Evolutionary conservation across 2,329 filamentous ascomycete species (phyloP).

Genomic region (Pestalotiopsis fici): DNA sequence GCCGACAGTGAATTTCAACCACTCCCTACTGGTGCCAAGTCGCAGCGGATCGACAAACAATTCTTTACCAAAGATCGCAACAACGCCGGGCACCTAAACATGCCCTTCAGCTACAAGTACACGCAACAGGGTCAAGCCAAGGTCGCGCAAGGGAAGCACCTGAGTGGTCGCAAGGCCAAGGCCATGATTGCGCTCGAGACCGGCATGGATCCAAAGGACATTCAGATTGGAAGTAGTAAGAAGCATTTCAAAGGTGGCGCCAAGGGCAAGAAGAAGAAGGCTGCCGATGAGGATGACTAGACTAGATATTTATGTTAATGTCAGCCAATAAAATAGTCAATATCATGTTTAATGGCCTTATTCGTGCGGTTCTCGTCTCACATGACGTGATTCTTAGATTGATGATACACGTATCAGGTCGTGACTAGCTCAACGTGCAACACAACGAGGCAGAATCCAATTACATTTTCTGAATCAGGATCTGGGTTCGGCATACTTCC

Average conservation of each 20-base stretch:
- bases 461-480: no score
- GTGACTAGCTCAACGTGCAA: no score
- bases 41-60: conserved; percentile 76
- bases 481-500: no score
- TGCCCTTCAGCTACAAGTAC: conserved; percentile 91
- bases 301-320: not conserved
- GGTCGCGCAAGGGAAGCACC: conserved; percentile 57
- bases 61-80: conserved; percentile 68
- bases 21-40: conserved; percentile 68
- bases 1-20: conserved; percentile 49
- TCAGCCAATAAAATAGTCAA: not conserved
- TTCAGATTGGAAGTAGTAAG: conserved; percentile 69
- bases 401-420: no score
- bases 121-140: conserved; percentile 69
- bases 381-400: no score
- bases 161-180: conserved; percentile 82
- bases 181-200: conserved; percentile 82
- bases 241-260: conserved; percentile 91
- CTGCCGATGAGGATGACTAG: conserved; percentile 26
- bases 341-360: not conserved
- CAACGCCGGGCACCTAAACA: conserved; percentile 66
- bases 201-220: conserved; percentile 79
- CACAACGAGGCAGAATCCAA: no score
- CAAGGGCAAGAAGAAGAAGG: conserved; percentile 59
- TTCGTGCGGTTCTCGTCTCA: not conserved